phyloP scores from a whole-genome alignment of 352 stramenopile genomes.

The Lagenidium sp. region DNA sequence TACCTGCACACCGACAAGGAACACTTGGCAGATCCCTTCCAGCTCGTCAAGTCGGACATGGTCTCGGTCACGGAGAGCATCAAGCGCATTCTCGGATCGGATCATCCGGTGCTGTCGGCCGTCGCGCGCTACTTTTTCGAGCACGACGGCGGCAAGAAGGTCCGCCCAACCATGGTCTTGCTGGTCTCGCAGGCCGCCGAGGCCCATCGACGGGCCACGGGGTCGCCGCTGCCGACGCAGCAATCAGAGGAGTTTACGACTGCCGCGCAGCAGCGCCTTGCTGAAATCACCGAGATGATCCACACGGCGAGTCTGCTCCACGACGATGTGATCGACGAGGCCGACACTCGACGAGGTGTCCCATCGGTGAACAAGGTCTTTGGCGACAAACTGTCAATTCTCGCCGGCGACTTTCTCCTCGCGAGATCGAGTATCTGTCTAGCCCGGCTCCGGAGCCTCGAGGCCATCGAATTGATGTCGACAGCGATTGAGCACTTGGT shows the following conservation, averaged over 20 bases:
- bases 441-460: slow-evolving; percentile 90
- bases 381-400: slow-evolving; percentile 98
- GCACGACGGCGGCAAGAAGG: slow-evolving; percentile 96
- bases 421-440: slow-evolving; percentile 94
- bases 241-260: slow-evolving; percentile 72
- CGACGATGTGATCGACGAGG: slow-evolving; percentile 98
- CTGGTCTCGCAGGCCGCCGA: slow-evolving; percentile 91
- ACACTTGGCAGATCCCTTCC: slow-evolving; percentile 87
- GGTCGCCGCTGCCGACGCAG: slow-evolving; percentile 24
- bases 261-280: slow-evolving; percentile 65
- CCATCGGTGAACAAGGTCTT: slow-evolving; percentile 96
- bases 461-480: slow-evolving; percentile 97
- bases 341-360: slow-evolving; percentile 91
- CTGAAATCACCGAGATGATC: slow-evolving; percentile 96
- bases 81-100: slow-evolving; percentile 93
- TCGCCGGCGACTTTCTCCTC: slow-evolving; percentile 97
- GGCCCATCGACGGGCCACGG: slow-evolving; percentile 45
- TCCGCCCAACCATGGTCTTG: slow-evolving; percentile 96
- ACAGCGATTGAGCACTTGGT: slow-evolving; percentile 99
- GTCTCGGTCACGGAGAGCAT: slow-evolving; percentile 91
- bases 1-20: slow-evolving; percentile 46
- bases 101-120: slow-evolving; percentile 95
- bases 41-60: slow-evolving; percentile 89
- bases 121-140: slow-evolving; percentile 96
- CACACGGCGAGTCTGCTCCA: slow-evolving; percentile 98